phyloP scores from a whole-genome alignment of 1,139 yeast genomes.

The Suhomyces maxii region DNA sequence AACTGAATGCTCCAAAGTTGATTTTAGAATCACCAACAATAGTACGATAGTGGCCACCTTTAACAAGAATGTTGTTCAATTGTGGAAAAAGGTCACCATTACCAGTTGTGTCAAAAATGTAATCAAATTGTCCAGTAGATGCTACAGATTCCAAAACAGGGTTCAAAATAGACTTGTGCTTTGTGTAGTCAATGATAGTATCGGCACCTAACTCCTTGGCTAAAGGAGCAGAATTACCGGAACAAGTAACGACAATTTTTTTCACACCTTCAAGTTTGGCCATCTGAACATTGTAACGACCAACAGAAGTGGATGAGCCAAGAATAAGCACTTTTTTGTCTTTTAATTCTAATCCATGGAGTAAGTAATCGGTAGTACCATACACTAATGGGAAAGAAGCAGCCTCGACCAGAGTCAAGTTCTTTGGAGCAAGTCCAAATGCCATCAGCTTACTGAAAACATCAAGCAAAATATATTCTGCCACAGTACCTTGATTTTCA shows the following conservation, averaged over 20 bases:
- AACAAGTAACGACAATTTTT: slow-evolving; percentile 45
- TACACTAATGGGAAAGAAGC: slow-evolving; percentile 57
- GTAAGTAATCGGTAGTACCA: slow-evolving; percentile 52
- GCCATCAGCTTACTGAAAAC: slow-evolving; percentile 38
- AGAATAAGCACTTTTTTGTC: slow-evolving; percentile 50
- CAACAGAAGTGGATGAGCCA: slow-evolving; percentile 78
- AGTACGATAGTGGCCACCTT: slow-evolving; percentile 32
- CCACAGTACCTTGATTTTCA: slow-evolving; percentile 44
- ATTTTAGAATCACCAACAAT: slow-evolving; percentile 50
- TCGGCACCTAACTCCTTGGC: slow-evolving; percentile 54
- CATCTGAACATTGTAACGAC: slow-evolving; percentile 58
- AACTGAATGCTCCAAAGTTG: slow-evolving; percentile 20
- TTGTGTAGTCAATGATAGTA: slow-evolving; percentile 49
- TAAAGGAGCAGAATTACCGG: slow-evolving; percentile 35
- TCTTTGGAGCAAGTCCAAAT: slow-evolving; percentile 47
- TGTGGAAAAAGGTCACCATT: slow-evolving; percentile 21
- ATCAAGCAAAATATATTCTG: slow-evolving; percentile 42
- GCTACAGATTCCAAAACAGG: slow-evolving; percentile 30
- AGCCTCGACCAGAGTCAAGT: slow-evolving; percentile 51
- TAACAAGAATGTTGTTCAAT: background rate
- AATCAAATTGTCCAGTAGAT: slow-evolving; percentile 35
- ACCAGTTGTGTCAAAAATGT: slow-evolving; percentile 32
- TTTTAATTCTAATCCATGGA: slow-evolving; percentile 20
- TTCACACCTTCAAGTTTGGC: slow-evolving; percentile 49
- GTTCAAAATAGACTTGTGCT: slow-evolving; percentile 23